Base-by-base conservation (phyloP, 495 filamentous ascomycete genomes). In the Apiosordaria backusii region DNA sequence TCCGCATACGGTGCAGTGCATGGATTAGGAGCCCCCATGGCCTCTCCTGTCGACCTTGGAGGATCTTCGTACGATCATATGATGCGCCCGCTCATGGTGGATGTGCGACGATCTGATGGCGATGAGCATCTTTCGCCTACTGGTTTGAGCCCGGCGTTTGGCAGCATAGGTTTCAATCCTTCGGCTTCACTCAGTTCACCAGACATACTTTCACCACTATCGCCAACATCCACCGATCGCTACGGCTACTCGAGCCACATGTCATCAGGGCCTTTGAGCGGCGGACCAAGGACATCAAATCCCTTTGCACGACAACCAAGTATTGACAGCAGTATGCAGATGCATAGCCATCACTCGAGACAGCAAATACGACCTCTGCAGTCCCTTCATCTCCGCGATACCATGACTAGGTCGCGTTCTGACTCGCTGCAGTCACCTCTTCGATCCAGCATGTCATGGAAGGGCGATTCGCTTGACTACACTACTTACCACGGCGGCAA, bases 1-100 rank as follows among this genome's bases (percentile, higher is more conserved):
- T 90, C 90, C n/a, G 89, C 91, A 62, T 86, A 85, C 64, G 81
- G 79, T 22, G 84, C 84, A 9, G 84, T 85, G 4, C 82, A 86
- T 66, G 79, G 78, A 24, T 69, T 86, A 15, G 82, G 82, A 21
- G 81, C 85, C 3, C 85, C 86, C 6, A 79, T 88, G 53, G 77
- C 81, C 5, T 86, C 85, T 27, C 86, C 86, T 4, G 84, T 86
- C 61, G 82, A 86, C 67, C 80, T 83, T 67, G 76, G 80, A 62
- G 74, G 70, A 50, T 77, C 82, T 61, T 74, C 78, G 16, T 82
- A 85, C 65, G 82, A 84, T 64, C 79, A 83, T 52, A 85, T 87
- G 68, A 84, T 86, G 76, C 79, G 86, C 21, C 85, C 87, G 1
- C 77, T 89, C 26, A 85, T 87, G 76, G 83, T 88, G 50, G 86